Evolutionary conservation across 2,329 filamentous ascomycete genomes (phyloP).

Genomic region (Paraphoma chrysanthemicola): DNA sequence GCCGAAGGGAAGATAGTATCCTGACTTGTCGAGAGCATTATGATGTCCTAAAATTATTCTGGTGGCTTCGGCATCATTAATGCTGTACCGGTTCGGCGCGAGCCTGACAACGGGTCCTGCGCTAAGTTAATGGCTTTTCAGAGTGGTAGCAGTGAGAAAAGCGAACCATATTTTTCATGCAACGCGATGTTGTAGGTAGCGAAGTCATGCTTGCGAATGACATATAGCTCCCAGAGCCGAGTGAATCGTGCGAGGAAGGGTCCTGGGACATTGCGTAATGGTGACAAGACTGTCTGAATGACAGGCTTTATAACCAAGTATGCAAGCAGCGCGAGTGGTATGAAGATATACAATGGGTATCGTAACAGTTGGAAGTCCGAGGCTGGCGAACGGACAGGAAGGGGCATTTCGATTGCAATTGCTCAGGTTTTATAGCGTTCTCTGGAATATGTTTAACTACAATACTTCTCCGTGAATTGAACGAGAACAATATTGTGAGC

Average conservation of each 20-base stretch:
- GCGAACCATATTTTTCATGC: conserved; percentile 49
- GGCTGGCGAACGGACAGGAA: too few species aligned
- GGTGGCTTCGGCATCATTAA: conserved; percentile 14
- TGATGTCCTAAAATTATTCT: conserved; percentile 11
- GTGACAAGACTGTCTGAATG: conserved; percentile 15
- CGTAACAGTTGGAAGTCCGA: too few species aligned
- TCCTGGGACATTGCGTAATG: conserved; percentile 53
- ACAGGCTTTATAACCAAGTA: too few species aligned
- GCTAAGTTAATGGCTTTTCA: background rate
- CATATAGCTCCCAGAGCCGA: conserved; percentile 53
- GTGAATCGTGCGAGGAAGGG: conserved; percentile 56
- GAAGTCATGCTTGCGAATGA: conserved; percentile 47
- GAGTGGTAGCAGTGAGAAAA: background rate
- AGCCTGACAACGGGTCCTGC: conserved; percentile 20
- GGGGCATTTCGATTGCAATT: too few species aligned
- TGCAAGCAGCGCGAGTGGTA: too few species aligned
- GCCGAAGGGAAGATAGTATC: conserved; percentile 36
- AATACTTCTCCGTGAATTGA: too few species aligned
- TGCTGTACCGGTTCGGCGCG: conserved; percentile 21
- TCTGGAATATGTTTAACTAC: too few species aligned
- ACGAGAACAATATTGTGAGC: too few species aligned
- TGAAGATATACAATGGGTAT: too few species aligned
- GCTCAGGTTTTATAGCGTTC: too few species aligned
- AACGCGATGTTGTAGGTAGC: conserved; percentile 49
- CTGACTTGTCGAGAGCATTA: conserved; percentile 9